phyloP scores from a whole-genome alignment of 441 rosid species.

The Erysimum cheiri region DNA sequence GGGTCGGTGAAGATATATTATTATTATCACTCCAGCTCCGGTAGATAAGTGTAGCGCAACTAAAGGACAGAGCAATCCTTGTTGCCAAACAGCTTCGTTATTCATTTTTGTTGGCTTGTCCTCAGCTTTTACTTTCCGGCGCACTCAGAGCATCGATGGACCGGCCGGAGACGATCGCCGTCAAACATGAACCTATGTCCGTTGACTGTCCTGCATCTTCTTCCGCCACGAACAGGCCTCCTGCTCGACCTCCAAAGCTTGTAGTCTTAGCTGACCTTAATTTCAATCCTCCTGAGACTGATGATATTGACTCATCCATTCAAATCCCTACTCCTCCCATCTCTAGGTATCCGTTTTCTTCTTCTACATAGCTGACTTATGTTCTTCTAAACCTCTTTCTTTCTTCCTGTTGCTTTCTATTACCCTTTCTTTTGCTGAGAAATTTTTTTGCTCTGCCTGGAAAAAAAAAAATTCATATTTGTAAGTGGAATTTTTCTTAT shows the following conservation, averaged over 20 bases:
- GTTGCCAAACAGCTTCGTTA: constrained; percentile 23
- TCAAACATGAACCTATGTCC: constrained; percentile 56
- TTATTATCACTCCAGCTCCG: not conserved
- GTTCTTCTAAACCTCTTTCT: not conserved
- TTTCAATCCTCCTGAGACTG: constrained; percentile 83
- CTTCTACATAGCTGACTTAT: not conserved
- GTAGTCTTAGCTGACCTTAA: constrained; percentile 90
- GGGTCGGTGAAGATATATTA: not conserved
- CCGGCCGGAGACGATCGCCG: constrained; percentile 39
- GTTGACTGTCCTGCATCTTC: constrained; percentile 43
- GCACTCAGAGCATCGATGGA: constrained; percentile 35
- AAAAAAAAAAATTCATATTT: not conserved
- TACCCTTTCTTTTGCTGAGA: constrained; percentile 1
- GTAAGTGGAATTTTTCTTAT: not conserved
- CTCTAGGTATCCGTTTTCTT: constrained; percentile 47
- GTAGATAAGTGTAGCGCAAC: not conserved
- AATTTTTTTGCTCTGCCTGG: not conserved
- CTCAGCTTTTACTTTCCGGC: constrained; percentile 7
- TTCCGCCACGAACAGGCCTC: constrained; percentile 26
- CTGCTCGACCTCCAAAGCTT: constrained; percentile 53
- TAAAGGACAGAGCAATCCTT: not conserved
- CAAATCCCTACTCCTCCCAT: constrained; percentile 46
- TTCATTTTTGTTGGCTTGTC: not conserved
- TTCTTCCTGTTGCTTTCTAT: not conserved
- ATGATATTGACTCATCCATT: constrained; percentile 52